These are phyloP conservation scores for Osmanthus fragrans DNA, from an alignment of 257 asterid genomes.

Conservation along the genomic window DNA sequence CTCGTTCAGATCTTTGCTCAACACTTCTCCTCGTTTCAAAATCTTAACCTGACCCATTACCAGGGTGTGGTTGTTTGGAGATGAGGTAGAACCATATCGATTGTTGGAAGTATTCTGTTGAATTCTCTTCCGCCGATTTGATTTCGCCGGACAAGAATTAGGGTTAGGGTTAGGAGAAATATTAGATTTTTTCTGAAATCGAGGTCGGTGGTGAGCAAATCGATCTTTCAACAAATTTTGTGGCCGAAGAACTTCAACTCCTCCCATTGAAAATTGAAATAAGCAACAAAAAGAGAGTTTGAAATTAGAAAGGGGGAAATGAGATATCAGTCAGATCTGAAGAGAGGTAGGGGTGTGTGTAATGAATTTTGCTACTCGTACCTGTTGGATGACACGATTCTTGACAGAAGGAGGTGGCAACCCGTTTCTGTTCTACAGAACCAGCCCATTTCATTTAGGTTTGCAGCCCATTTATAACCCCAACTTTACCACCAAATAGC, in stretches of 20 bases:
- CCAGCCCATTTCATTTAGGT: too few relatives aligned
- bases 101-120: constrained; percentile 11
- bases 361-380: too few relatives aligned
- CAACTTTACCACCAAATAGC: too few relatives aligned
- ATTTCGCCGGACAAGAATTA: neutral
- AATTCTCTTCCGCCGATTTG: constrained; percentile 21
- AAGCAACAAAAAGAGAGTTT: neutral
- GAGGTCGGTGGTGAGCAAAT: neutral
- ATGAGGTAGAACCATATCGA: neutral
- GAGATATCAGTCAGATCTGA: neutral
- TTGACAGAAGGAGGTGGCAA: too few relatives aligned
- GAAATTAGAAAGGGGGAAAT: neutral
- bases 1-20: neutral
- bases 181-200: constrained; percentile 3
- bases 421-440: too few relatives aligned
- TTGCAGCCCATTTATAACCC: too few relatives aligned
- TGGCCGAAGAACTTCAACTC: constrained; percentile 37
- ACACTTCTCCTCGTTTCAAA: constrained; percentile 35
- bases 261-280: constrained; percentile 26
- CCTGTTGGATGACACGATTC: too few relatives aligned
- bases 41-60: constrained; percentile 36
- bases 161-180: constrained; percentile 1
- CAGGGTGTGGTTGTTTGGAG: neutral
- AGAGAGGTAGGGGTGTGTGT: neutral
- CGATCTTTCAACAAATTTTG: constrained; percentile 25